Evolutionary conservation across 805 yeast genomes (phyloP).

Genomic region (Saccharomycopsis babjevae): DNA sequence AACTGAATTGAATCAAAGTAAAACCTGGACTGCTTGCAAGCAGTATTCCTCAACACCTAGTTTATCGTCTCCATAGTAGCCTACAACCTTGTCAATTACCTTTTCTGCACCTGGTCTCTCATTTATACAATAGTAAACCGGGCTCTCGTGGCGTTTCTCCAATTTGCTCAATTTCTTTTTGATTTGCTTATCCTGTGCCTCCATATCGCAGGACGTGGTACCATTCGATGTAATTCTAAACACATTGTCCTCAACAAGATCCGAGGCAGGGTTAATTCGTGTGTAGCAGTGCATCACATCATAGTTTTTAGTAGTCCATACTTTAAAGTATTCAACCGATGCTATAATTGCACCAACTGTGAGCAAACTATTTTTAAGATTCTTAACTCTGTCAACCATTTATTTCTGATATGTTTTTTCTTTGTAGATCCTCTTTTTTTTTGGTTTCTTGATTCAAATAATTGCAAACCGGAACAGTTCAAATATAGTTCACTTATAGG

Average conservation of each 20-base stretch:
- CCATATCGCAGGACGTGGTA: conserved; percentile 15
- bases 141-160: background rate
- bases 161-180: conserved; percentile 12
- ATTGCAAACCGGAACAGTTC: background rate
- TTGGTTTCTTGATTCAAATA: background rate
- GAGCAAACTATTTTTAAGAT: conserved; percentile 9
- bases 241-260: conserved; percentile 1
- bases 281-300: conserved; percentile 19
- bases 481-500: background rate
- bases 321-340: conserved; percentile 18
- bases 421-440: background rate
- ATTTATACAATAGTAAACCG: conserved; percentile 10
- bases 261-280: conserved; percentile 4
- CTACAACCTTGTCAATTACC: conserved; percentile 18
- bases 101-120: conserved; percentile 9
- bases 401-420: background rate
- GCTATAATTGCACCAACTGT: conserved; percentile 11
- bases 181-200: conserved; percentile 16
- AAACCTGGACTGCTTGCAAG: background rate
- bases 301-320: conserved; percentile 16
- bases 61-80: conserved; percentile 8
- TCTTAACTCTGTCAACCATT: conserved; percentile 17
- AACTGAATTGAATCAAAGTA: background rate
- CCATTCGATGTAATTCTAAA: conserved; percentile 16
- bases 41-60: conserved; percentile 7